Evolutionary conservation across 163 green algal genomes (phyloP).

Genomic region (Scenedesmus sp.): DNA sequence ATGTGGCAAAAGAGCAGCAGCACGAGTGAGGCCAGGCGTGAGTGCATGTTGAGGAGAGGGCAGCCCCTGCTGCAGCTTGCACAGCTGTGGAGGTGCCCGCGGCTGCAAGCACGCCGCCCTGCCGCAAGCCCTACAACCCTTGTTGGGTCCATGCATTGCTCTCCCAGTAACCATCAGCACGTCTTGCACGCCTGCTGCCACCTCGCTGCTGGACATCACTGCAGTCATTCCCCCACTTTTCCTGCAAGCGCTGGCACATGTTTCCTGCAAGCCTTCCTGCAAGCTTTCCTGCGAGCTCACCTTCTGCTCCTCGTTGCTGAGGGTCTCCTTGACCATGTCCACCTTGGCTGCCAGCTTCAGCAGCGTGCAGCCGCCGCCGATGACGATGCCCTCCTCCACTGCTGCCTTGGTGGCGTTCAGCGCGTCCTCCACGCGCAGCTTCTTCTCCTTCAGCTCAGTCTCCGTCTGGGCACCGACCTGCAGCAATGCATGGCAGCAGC

Average conservation of each 20-base stretch:
- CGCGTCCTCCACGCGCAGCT: slow-evolving; percentile 99
- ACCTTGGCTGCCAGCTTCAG: slow-evolving; percentile 85
- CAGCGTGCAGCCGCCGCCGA: slow-evolving; percentile 97
- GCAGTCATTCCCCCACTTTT: not conserved
- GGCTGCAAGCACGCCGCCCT: too few relatives aligned
- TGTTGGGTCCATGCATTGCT: too few relatives aligned
- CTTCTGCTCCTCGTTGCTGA: slow-evolving; percentile 91
- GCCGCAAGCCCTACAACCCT: too few relatives aligned
- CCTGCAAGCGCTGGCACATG: not conserved
- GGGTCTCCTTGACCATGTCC: slow-evolving; percentile 85
- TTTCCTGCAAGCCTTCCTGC: not conserved
- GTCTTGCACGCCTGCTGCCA: too few relatives aligned
- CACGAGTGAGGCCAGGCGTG: too few relatives aligned
- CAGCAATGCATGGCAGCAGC: not conserved
- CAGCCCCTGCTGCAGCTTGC: not conserved
- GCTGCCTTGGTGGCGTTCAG: slow-evolving; percentile 99
- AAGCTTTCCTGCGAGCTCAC: slow-evolving; percentile 32
- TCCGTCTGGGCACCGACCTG: slow-evolving; percentile 98
- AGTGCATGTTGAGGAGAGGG: not conserved
- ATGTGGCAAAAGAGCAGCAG: not conserved
- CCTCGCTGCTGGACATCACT: not conserved
- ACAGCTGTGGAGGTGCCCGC: not conserved
- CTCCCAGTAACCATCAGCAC: too few relatives aligned
- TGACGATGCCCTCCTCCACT: slow-evolving; percentile 99
- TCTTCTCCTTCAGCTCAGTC: slow-evolving; percentile 99